phyloP scores from a whole-genome alignment of 2,329 filamentous ascomycete genomes.

The Fusarium avenaceum region DNA sequence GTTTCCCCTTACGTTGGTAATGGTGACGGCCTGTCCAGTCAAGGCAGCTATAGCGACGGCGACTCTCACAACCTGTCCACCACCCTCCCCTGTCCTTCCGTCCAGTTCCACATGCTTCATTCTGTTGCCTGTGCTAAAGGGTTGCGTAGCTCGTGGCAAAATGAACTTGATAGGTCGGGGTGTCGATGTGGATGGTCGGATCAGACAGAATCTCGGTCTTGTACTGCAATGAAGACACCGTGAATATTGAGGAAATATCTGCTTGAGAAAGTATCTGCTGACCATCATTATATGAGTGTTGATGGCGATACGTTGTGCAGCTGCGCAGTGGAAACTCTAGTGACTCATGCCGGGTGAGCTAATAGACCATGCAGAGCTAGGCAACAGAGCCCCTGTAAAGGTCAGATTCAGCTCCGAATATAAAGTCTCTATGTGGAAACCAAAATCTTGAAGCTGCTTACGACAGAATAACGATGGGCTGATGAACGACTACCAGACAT shows the following conservation, averaged over 20 bases:
- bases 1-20: conserved; percentile 69
- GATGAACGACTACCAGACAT: neutral
- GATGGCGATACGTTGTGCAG: neutral
- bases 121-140: conserved; percentile 7
- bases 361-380: conserved; percentile 1
- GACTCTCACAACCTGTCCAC: conserved; percentile 71
- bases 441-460: neutral
- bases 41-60: conserved; percentile 69
- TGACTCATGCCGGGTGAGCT: conserved; percentile 34
- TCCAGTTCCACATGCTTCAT: conserved; percentile 64
- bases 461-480: neutral
- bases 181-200: neutral
- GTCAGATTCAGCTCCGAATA: neutral
- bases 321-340: conserved; percentile 1
- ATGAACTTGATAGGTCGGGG: conserved; percentile 6
- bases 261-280: neutral
- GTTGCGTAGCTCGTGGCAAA: conserved; percentile 25
- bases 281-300: conserved; percentile 14
- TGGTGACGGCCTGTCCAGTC: conserved; percentile 65
- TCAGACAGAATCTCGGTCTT: neutral
- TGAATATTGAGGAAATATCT: neutral
- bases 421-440: neutral
- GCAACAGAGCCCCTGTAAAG: conserved; percentile 2
- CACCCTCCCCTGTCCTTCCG: conserved; percentile 71
- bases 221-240: conserved; percentile 12